These are phyloP conservation scores for Phytophthora lateralis DNA, from an alignment of 352 stramenopile species.

Conservation along the genomic window DNA sequence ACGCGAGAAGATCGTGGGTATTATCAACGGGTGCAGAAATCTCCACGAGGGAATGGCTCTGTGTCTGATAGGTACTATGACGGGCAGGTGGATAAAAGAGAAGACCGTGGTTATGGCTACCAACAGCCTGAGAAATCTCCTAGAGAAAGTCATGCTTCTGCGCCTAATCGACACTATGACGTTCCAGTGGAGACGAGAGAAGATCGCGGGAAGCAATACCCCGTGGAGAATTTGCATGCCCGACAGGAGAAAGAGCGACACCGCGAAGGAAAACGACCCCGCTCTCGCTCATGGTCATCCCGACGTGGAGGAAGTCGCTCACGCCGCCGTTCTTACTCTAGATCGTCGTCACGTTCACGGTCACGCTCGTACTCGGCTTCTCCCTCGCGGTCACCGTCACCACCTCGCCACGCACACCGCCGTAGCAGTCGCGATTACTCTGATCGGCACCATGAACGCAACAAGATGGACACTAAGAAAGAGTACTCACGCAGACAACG, in stretches of 20 bases:
- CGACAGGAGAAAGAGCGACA: constrained; percentile 23
- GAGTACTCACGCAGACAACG: constrained; percentile 29
- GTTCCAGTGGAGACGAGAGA: constrained; percentile 10
- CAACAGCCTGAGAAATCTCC: constrained; percentile 14
- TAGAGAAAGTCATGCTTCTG: constrained; percentile 3
- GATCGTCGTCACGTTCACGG: constrained; percentile 45
- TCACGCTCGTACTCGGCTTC: constrained; percentile 50
- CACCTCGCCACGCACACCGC: constrained; percentile 21
- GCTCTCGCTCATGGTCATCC: constrained; percentile 44
- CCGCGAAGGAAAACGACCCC: constrained; percentile 28
- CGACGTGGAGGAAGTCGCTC: constrained; percentile 31
- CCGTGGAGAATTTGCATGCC: constrained; percentile 1
- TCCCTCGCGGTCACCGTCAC: constrained; percentile 28
- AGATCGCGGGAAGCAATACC: constrained; percentile 29
- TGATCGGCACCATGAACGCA: constrained; percentile 19
- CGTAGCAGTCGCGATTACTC: constrained; percentile 31
- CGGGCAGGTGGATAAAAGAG: constrained; percentile 7
- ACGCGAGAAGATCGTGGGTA: constrained; percentile 36
- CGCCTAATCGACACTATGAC: constrained; percentile 3
- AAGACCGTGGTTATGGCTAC: constrained; percentile 25
- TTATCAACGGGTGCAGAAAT: constrained; percentile 21
- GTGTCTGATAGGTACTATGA: constrained; percentile 15
- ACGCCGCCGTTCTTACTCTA: constrained; percentile 40
- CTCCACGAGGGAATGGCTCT: constrained; percentile 1
- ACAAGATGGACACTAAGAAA: constrained; percentile 25